A percentile compares a stretch with the other conserved stretches of the same genome.
These are phyloP conservation scores for Posidonia australis DNA, from an alignment of 106 monocot genomes.

Conservation along the genomic window DNA sequence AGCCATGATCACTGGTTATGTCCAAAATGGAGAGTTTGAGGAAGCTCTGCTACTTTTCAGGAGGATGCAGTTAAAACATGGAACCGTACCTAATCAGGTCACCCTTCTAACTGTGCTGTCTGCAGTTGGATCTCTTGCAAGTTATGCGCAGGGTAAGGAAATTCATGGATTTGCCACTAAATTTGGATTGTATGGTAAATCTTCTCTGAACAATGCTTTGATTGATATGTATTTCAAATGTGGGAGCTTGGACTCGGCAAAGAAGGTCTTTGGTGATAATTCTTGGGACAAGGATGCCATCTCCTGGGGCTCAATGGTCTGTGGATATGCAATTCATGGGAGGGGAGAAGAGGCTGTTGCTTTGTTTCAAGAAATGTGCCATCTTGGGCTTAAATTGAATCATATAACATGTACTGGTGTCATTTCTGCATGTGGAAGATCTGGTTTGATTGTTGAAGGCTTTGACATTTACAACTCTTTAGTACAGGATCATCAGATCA, in stretches of 20 bases:
- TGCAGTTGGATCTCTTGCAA: conserved; percentile 42
- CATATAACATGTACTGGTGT: conserved; percentile 33
- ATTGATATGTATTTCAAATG: conserved; percentile 69
- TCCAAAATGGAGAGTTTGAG: conserved; percentile 34
- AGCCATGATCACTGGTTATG: conserved; percentile 56
- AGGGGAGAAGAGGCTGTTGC: conserved; percentile 47
- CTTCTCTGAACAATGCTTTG: conserved; percentile 67
- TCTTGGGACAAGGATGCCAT: conserved; percentile 70
- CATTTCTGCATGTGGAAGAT: conserved; percentile 58
- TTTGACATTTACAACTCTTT: conserved; percentile 52
- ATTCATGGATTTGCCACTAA: conserved; percentile 48
- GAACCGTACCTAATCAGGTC: conserved; percentile 37
- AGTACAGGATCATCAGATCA: conserved; percentile 30
- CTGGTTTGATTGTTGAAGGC: conserved; percentile 51
- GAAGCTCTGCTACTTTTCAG: conserved; percentile 45
- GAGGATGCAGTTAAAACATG: conserved; percentile 30
- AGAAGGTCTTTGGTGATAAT: conserved; percentile 37
- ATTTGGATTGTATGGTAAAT: conserved; percentile 17
- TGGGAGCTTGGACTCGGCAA: conserved; percentile 42
- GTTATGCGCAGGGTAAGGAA: conserved; percentile 40
- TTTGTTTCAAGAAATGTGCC: conserved; percentile 41
- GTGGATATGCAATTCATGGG: conserved; percentile 55
- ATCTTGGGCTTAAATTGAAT: conserved; percentile 35
- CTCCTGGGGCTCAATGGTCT: conserved; percentile 80
- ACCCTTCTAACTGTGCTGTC: conserved; percentile 53